These are phyloP conservation scores for Eutrema salsugineum DNA, from an alignment of 441 rosid genomes.

Conservation along the genomic window DNA sequence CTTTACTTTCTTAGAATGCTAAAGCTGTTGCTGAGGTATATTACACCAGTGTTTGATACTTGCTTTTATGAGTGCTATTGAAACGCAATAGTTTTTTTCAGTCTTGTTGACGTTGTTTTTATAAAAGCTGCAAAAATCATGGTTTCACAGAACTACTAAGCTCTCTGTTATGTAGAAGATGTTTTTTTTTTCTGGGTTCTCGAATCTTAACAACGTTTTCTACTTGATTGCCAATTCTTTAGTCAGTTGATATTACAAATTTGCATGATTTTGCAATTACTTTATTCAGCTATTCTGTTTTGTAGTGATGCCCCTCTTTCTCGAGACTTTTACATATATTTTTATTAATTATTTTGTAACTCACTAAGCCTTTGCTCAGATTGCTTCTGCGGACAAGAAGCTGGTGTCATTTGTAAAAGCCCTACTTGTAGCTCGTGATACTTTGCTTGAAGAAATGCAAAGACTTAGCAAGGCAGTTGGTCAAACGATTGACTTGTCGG, in stretches of 20 bases:
- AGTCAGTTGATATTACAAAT: neutral
- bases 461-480: constrained; percentile 65
- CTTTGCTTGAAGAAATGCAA: constrained; percentile 65
- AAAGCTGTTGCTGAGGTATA: neutral
- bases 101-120: neutral
- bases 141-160: neutral
- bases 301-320: neutral
- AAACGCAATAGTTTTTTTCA: neutral
- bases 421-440: constrained; percentile 64
- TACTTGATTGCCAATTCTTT: neutral
- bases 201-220: neutral
- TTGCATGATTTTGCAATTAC: neutral
- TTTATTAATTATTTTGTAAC: constrained; percentile 29
- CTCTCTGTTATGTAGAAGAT: neutral
- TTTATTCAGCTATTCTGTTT: neutral
- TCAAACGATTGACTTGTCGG: constrained; percentile 52
- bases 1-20: neutral
- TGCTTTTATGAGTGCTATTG: neutral
- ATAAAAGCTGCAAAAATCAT: neutral
- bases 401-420: constrained; percentile 63
- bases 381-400: constrained; percentile 50
- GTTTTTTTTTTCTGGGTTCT: neutral
- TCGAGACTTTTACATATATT: neutral
- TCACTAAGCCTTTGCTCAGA: constrained; percentile 46
- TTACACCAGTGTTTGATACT: neutral